phyloP scores from a whole-genome alignment of 2,329 filamentous ascomycete species.

The Aspergillus sergii region DNA sequence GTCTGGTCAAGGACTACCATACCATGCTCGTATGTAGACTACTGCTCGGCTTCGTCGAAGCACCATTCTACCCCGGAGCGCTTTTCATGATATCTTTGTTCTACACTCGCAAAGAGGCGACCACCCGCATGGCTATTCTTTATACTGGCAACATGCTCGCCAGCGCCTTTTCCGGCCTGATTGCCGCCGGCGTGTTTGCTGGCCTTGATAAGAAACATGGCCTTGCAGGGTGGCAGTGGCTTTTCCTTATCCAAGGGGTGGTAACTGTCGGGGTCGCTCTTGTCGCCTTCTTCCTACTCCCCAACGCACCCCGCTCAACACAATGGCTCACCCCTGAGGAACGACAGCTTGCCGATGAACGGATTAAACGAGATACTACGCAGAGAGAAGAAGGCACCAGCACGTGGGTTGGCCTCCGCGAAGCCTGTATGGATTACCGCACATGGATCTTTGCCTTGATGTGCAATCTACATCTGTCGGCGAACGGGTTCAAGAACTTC shows the following conservation, averaged over 20 bases:
- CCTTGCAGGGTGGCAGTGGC: slow-evolving; percentile 52
- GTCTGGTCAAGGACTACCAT: slow-evolving; percentile 15
- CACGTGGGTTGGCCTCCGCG: slow-evolving; percentile 50
- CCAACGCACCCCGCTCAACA: slow-evolving; percentile 45
- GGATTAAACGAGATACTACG: slow-evolving; percentile 56
- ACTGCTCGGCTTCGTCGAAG: slow-evolving; percentile 36
- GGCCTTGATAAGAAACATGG: slow-evolving; percentile 33
- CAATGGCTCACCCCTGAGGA: slow-evolving; percentile 52
- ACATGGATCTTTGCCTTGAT: slow-evolving; percentile 59
- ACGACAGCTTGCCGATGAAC: slow-evolving; percentile 50
- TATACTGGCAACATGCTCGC: slow-evolving; percentile 30
- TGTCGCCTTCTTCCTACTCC: slow-evolving; percentile 44
- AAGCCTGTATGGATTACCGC: slow-evolving; percentile 53
- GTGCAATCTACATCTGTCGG: slow-evolving; percentile 59
- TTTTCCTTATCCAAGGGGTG: slow-evolving; percentile 60
- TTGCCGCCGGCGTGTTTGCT: slow-evolving; percentile 25
- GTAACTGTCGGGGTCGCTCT: slow-evolving; percentile 39
- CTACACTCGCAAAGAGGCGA: slow-evolving; percentile 62
- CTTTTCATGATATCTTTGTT: slow-evolving; percentile 67
- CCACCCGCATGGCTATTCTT: slow-evolving; percentile 45
- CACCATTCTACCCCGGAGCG: slow-evolving; percentile 62
- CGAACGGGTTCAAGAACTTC: slow-evolving; percentile 52
- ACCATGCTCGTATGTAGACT: slow-evolving; percentile 38
- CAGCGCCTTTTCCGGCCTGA: slow-evolving; percentile 19
- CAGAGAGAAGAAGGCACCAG: slow-evolving; percentile 50